Percentiles rank a stretch among this genome's conserved stretches.
Evolutionary conservation across 2,329 filamentous ascomycete species (phyloP).

Genomic region (Aureobasidium sp.): DNA sequence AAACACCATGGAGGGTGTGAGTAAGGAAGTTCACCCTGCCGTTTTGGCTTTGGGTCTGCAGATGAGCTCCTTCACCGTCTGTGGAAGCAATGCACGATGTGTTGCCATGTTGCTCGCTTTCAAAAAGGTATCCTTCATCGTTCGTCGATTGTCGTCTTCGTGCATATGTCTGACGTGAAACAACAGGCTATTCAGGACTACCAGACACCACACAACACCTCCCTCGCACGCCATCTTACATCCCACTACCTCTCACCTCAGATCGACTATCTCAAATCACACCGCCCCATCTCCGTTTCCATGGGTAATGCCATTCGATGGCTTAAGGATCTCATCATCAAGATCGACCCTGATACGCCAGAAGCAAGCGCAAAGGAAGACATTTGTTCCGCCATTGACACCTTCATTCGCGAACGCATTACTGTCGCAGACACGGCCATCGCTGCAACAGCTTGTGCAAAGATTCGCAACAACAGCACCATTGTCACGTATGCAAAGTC

Average conservation of each 20-base stretch:
- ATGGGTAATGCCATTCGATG: conserved; percentile 96
- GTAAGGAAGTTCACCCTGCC: conserved; percentile 73
- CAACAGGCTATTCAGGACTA: conserved; percentile 82
- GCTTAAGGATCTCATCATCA: conserved; percentile 86
- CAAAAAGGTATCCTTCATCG: conserved; percentile 54
- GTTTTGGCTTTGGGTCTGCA: conserved; percentile 81
- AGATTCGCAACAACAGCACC: conserved; percentile 71
- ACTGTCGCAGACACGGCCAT: conserved; percentile 82
- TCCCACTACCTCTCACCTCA: conserved; percentile 87
- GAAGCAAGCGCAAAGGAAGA: conserved; percentile 74
- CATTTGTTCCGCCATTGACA: conserved; percentile 74
- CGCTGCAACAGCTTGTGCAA: conserved; percentile 61
- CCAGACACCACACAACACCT: conserved; percentile 73
- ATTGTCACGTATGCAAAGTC: conserved; percentile 83
- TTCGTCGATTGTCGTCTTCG: not conserved
- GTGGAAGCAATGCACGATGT: conserved; percentile 80
- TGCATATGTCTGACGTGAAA: not conserved
- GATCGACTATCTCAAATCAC: conserved; percentile 89
- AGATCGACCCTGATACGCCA: conserved; percentile 76
- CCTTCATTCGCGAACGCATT: conserved; percentile 84
- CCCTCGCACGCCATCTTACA: conserved; percentile 82
- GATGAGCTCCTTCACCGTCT: conserved; percentile 80
- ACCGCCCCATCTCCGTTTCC: conserved; percentile 89
- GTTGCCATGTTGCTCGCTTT: conserved; percentile 84
- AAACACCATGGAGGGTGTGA: conserved; percentile 50